phyloP scores from a whole-genome alignment of 768 basidiomycete genomes.

The Fistulinella prunicolor region DNA sequence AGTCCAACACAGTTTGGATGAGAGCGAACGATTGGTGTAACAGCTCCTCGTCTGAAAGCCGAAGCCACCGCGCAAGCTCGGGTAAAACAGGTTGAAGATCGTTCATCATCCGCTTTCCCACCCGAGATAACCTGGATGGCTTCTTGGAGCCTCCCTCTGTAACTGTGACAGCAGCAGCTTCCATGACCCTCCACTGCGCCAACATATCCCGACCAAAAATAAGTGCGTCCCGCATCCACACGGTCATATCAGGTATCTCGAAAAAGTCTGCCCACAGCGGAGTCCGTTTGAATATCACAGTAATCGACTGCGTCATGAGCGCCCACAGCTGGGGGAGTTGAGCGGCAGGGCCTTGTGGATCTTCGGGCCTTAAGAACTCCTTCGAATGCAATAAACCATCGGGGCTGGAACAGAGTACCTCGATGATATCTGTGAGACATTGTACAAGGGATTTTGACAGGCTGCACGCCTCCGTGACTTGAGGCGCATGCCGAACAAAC shows the following conservation, averaged over 20 bases:
- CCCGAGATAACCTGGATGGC: constrained; percentile 48
- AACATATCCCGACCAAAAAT: constrained; percentile 89
- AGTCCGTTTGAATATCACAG: constrained; percentile 82
- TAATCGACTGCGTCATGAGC: constrained; percentile 73
- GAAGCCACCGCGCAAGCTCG: constrained; percentile 83
- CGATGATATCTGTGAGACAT: constrained; percentile 90
- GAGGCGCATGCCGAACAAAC: constrained; percentile 60
- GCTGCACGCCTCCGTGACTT: constrained; percentile 81
- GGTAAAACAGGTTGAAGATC: constrained; percentile 76
- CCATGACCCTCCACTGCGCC: constrained; percentile 76
- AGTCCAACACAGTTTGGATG: constrained; percentile 71
- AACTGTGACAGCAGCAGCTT: constrained; percentile 46
- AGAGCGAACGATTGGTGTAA: constrained; percentile 86
- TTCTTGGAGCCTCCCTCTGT: constrained; percentile 27
- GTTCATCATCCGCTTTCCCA: constrained; percentile 72
- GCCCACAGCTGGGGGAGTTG: constrained; percentile 75
- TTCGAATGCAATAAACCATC: constrained; percentile 66
- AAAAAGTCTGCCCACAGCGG: constrained; percentile 80
- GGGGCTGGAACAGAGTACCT: constrained; percentile 72
- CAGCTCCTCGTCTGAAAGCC: constrained; percentile 89
- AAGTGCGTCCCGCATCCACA: constrained; percentile 98
- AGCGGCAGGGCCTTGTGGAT: constrained; percentile 45
- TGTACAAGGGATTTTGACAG: constrained; percentile 89
- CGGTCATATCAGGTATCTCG: constrained; percentile 80
- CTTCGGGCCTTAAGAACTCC: constrained; percentile 46